Base-by-base conservation (phyloP, 2,329 filamentous ascomycete species). In the Diaporthe australafricana region DNA sequence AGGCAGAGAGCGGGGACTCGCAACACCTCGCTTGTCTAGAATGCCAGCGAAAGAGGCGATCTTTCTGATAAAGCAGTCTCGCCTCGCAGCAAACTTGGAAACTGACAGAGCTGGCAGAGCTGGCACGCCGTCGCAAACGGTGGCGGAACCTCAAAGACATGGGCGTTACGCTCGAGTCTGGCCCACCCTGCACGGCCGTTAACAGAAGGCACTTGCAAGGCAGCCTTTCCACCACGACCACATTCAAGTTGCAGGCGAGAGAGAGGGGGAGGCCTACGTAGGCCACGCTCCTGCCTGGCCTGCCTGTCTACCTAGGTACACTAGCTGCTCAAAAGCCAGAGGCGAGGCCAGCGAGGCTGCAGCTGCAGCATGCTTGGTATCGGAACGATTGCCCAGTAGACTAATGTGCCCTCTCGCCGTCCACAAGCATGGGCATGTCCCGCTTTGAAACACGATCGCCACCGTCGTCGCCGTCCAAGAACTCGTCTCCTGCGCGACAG, bases 1-100 rank as follows among this genome's bases (percentile, higher is more conserved):
- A 72, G 65, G 70, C 63, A 72, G 70, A 27, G 56, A 32, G 38
- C 35, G 66, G 47, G 47, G 48, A 62, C 56, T 69, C 65, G 70
- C 65, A 62, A 63, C 60, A 65, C 60, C 45, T 65, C 60, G 25
- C 60, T 20, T 17, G 60, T 50, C 60, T 72, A 53, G 50, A 66
- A 65, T 50, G 60, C 60, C 53, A 47, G 52, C 62, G 62, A 71
- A 71, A 38, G 16, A 20, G 66, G 56, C 66, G 47, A 70, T 45
- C 45, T 42, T 66, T 25, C 57, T 35, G 67, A 57, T 56, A 47
- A 66, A 48, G 52, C 70, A 56, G 17, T 8, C 17, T 27, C 16
- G 38, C 11, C 38, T 25, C 38, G 20, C 25, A n/a, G 17, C 22
- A n/a, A 30, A 8, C 25, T 27, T 47, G 11, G 57, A 63, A 35